Evolutionary conservation across 257 asterid species (phyloP).

Genomic region (Nyctanthes arbortristis): DNA sequence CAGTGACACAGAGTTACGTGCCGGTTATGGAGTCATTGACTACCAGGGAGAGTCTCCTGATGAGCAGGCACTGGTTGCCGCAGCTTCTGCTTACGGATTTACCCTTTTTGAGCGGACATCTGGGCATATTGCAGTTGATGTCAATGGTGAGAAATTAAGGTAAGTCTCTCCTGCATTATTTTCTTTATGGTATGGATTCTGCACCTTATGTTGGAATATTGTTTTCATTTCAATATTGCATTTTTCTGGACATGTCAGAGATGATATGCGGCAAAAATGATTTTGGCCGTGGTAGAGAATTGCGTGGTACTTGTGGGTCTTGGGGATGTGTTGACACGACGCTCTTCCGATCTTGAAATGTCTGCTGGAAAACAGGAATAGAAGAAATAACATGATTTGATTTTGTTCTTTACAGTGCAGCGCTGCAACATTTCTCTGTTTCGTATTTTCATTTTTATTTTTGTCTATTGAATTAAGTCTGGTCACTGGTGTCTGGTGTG

Average conservation of each 20-base stretch:
- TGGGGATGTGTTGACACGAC: no score
- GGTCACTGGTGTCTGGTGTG: background rate
- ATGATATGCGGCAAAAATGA: conserved; percentile 1
- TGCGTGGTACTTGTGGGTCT: no score
- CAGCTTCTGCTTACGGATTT: conserved; percentile 93
- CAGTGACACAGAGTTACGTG: conserved; percentile 33
- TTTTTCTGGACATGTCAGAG: conserved; percentile 4
- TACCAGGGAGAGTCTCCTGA: conserved; percentile 99
- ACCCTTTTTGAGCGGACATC: conserved; percentile 95
- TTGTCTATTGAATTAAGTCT: conserved; percentile 9
- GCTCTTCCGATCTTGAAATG: no score
- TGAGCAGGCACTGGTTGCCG: conserved; percentile 93
- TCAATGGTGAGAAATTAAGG: conserved; percentile 93
- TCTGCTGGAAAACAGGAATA: no score
- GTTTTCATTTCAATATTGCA: conserved; percentile 19
- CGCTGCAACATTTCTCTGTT: background rate
- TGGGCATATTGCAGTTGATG: conserved; percentile 90
- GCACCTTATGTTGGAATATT: background rate
- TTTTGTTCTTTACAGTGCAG: background rate
- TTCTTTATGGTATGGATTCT: conserved; percentile 22
- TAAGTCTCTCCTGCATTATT: conserved; percentile 35
- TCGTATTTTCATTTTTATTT: background rate
- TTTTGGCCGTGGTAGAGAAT: no score
- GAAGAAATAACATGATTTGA: conserved; percentile 8
- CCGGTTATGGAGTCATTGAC: conserved; percentile 44